Evolutionary conservation across 495 filamentous ascomycete genomes (phyloP).

Genomic region (Daldinia vernicosa): DNA sequence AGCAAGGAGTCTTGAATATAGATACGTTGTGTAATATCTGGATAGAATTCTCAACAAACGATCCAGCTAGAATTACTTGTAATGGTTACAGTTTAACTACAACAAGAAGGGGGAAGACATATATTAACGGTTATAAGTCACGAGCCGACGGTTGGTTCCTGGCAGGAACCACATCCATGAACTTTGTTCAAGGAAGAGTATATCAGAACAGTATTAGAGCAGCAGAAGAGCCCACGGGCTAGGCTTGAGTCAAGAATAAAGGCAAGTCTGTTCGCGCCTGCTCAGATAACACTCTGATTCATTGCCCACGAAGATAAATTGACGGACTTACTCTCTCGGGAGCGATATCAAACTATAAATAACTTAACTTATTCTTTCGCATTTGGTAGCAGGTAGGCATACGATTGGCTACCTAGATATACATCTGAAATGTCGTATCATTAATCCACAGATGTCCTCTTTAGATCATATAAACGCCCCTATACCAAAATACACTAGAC

Average conservation of each 20-base stretch:
- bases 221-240: neutral
- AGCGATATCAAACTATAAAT: too few species aligned
- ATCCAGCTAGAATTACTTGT: too few species aligned
- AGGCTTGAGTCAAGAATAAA: neutral
- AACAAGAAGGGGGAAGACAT: neutral
- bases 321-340: neutral
- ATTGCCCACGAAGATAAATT: neutral
- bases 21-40: neutral
- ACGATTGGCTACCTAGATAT: too few species aligned
- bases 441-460: too few species aligned
- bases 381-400: too few species aligned
- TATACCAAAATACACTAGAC: too few species aligned
- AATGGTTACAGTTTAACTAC: neutral
- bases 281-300: neutral
- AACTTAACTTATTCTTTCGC: too few species aligned
- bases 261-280: neutral
- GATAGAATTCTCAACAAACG: neutral
- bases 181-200: neutral
- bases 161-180: neutral
- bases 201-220: neutral
- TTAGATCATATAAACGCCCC: too few species aligned
- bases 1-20: neutral
- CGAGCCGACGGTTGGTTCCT: neutral
- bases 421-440: too few species aligned
- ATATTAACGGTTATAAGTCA: too few species aligned